Conservation (phyloP, 2,329 filamentous ascomycete species). For the Penicillium sclerotigenum region DNA sequence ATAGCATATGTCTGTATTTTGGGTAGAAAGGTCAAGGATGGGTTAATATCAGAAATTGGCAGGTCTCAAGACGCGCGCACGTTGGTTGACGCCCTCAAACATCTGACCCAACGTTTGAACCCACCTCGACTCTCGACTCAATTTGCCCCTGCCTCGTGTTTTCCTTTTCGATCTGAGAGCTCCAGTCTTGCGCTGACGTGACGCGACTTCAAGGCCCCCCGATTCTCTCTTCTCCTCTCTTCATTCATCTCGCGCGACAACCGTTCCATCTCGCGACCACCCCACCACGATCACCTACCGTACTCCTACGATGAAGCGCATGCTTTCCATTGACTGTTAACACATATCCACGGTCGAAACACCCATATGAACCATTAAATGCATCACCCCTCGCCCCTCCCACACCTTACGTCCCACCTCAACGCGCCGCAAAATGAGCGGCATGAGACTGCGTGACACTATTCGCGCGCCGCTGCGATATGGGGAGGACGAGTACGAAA, state of each 20-base stretch:
- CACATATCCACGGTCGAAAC: neutral
- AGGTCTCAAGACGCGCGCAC: neutral
- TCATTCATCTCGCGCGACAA: neutral
- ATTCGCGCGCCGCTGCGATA: constrained; percentile 32
- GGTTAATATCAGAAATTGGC: neutral
- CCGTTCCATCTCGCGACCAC: neutral
- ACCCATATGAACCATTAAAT: neutral
- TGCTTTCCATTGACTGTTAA: neutral
- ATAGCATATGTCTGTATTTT: neutral
- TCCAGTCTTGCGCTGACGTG: neutral
- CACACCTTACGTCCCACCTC: neutral
- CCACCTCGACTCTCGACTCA: neutral
- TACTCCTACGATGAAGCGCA: neutral
- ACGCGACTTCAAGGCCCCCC: neutral
- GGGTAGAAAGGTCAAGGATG: neutral
- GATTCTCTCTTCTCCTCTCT: neutral
- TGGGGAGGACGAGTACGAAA: constrained; percentile 24
- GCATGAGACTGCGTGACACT: constrained; percentile 34
- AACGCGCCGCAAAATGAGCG: constrained; percentile 6
- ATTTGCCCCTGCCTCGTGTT: neutral
- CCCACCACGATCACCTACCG: neutral
- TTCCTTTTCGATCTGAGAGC: neutral
- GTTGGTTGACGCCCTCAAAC: neutral
- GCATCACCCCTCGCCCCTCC: neutral
- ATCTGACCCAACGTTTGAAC: neutral